These are phyloP conservation scores for Colletotrichum tanaceti DNA, from an alignment of 2,329 filamentous ascomycete species.

Conservation along the genomic window DNA sequence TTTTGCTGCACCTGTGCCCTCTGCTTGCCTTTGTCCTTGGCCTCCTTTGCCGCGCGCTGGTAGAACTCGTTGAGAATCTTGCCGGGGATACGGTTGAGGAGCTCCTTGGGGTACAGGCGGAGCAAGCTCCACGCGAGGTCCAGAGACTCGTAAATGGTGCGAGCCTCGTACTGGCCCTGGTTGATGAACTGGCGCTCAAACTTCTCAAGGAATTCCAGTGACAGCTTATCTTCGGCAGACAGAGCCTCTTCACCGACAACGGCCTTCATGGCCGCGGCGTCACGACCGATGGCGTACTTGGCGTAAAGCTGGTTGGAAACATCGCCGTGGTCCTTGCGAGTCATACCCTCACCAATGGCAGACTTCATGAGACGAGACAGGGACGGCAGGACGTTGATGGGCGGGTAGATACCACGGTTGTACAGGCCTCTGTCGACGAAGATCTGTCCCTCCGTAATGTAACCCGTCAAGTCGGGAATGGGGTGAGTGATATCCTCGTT, in stretches of 20 bases:
- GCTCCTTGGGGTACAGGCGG: constrained; percentile 96
- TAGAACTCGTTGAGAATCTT: constrained; percentile 88
- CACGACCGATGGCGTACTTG: constrained; percentile 99
- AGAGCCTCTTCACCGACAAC: constrained; percentile 98
- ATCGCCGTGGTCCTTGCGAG: constrained; percentile 95
- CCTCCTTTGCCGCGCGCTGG: constrained; percentile 72
- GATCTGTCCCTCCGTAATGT: constrained; percentile 99
- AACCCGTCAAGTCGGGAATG: constrained; percentile 97
- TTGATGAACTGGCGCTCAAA: constrained; percentile 96
- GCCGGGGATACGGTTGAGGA: constrained; percentile 93
- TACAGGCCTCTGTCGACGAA: constrained; percentile 93
- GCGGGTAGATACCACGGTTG: constrained; percentile 98
- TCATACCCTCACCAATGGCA: constrained; percentile 97
- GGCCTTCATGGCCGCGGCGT: constrained; percentile 98
- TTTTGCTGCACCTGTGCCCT: constrained; percentile 58
- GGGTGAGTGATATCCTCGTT: constrained; percentile 99
- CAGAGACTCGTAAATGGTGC: constrained; percentile 91
- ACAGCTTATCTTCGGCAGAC: constrained; percentile 95
- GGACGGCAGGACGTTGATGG: constrained; percentile 97
- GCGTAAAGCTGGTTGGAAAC: constrained; percentile 99
- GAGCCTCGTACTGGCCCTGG: constrained; percentile 92
- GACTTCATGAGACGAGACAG: constrained; percentile 99
- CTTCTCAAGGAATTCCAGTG: constrained; percentile 97
- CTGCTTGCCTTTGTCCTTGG: constrained; percentile 72
- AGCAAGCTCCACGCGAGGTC: constrained; percentile 97